These are phyloP conservation scores for Scutellaria galericulata DNA, from an alignment of 257 asterid genomes.

Conservation along the genomic window DNA sequence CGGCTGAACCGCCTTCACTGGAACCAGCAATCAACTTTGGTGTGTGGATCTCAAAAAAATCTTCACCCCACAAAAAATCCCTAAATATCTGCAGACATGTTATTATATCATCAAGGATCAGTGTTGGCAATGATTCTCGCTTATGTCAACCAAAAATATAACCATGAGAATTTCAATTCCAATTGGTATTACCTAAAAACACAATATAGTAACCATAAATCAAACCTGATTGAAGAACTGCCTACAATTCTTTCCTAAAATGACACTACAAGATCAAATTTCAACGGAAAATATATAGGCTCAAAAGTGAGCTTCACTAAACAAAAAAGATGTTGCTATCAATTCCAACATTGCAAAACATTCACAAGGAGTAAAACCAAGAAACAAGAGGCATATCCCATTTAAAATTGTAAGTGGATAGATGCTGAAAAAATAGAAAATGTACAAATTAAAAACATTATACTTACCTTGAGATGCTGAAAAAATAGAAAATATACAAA, in stretches of 20 bases:
- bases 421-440: neutral
- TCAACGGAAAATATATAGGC: neutral
- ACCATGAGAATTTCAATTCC: neutral
- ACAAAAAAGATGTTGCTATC: no score
- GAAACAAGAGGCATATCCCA: neutral
- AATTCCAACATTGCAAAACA: neutral
- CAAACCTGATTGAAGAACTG: conserved; percentile 6
- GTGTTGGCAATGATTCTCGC: neutral
- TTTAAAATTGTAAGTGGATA: neutral
- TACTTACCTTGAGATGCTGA: conserved; percentile 50
- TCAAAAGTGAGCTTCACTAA: no score
- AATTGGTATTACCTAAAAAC: neutral
- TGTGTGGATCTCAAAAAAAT: conserved; percentile 76
- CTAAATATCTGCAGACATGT: conserved; percentile 61
- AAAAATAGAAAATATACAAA: conserved; percentile 1
- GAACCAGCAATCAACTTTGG: conserved; percentile 89
- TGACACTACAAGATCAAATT: conserved; percentile 1
- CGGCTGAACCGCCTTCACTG: conserved; percentile 97
- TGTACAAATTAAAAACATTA: neutral
- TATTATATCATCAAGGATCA: neutral
- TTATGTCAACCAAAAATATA: conserved; percentile 10
- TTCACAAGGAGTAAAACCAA: neutral
- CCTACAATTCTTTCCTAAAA: conserved; percentile 7
- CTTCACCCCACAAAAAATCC: conserved; percentile 61
- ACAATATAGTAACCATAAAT: conserved; percentile 6